These are phyloP conservation scores for Metschnikowia gelsemii DNA, from an alignment of 805 yeast genomes.

Conservation along the genomic window DNA sequence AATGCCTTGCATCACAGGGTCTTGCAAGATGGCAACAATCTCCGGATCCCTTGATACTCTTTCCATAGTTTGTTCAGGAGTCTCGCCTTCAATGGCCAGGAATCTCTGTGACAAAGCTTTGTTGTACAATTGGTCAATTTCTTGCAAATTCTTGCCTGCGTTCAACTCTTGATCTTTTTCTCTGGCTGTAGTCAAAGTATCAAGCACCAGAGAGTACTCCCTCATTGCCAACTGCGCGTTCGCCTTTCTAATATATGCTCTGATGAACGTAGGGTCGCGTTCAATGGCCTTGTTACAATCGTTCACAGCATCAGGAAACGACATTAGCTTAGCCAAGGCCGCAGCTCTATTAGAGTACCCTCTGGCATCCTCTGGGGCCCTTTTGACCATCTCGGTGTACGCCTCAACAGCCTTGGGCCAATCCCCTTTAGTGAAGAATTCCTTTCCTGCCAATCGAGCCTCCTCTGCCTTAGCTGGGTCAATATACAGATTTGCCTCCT, in stretches of 20 bases:
- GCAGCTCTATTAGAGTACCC: slow-evolving; percentile 99
- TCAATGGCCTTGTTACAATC: slow-evolving; percentile 91
- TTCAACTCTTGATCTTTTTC: slow-evolving; percentile 65
- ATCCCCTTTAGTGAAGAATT: slow-evolving; percentile 81
- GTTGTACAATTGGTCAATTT: slow-evolving; percentile 77
- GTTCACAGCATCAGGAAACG: slow-evolving; percentile 93
- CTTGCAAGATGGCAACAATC: slow-evolving; percentile 81
- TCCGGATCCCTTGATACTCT: slow-evolving; percentile 94
- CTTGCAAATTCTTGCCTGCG: slow-evolving; percentile 56
- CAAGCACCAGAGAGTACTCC: slow-evolving; percentile 78
- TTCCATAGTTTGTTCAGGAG: slow-evolving; percentile 91
- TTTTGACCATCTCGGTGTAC: slow-evolving; percentile 91
- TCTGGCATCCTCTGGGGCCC: slow-evolving; percentile 96
- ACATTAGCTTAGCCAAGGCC: slow-evolving; percentile 87
- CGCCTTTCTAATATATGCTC: slow-evolving; percentile 97
- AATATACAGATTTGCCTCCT: slow-evolving; percentile 75
- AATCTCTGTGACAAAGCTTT: slow-evolving; percentile 81
- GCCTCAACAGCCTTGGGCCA: slow-evolving; percentile 97
- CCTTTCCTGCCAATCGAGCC: slow-evolving; percentile 92
- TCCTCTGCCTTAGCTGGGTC: slow-evolving; percentile 93
- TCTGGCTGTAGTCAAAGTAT: slow-evolving; percentile 78
- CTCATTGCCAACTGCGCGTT: slow-evolving; percentile 88
- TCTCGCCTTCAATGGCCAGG: slow-evolving; percentile 80
- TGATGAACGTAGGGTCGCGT: slow-evolving; percentile 82
- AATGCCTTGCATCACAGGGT: slow-evolving; percentile 95